Evolutionary conservation across 768 basidiomycete species (phyloP), one percentile per base, ranked within the genome.

Genomic region (Amylocystis lapponica): DNA sequence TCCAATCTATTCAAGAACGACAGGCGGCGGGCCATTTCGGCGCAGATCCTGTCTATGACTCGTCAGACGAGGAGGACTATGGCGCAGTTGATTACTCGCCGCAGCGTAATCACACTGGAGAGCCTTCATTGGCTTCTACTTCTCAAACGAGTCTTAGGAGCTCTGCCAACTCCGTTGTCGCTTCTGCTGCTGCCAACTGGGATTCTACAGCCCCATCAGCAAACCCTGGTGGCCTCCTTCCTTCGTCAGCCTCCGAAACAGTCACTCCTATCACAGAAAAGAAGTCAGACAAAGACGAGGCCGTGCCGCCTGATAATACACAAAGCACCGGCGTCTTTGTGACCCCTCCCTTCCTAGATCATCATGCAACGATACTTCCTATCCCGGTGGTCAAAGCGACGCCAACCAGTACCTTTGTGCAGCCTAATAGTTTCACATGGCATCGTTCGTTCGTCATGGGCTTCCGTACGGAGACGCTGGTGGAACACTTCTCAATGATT

Each of bases 401-500:
- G n/a, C 29, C 26, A 30, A n/a, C 32, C 27, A 43, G 16, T 41
- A 39, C 17, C 31, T 30, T 23, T 14, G 22, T 37, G 14, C 10
- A 49, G 45, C 39, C 39, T 29, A 5, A 14, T 21, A 27, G 33
- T 36, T 35, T 49, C 13, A 71, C 68, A n/a, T 57, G 65, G 6
- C 78, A 86, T 55, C 79, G 76, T 8, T 89, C 85, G 2, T 93
- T 86, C 66, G 70, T 93, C 39, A 66, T 89, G n/a, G 62, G 57
- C 23, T 69, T 75, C 57, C 69, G 77, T 5, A 77, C 85, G 1
- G 77, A 78, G 27, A 64, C 64, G 4, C 60, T 96, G 26, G 85
- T 85, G 1, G 72, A 81, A 40, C 86, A 92, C 53, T 86, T 94
- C 55, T 74, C 84, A 6, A 83, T 90, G 74, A 90, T 95, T 50